A percentile compares a stretch with the other conserved stretches of the same genome.
Conservation (phyloP, 768 basidiomycete species). For the Suillus spraguei region DNA sequence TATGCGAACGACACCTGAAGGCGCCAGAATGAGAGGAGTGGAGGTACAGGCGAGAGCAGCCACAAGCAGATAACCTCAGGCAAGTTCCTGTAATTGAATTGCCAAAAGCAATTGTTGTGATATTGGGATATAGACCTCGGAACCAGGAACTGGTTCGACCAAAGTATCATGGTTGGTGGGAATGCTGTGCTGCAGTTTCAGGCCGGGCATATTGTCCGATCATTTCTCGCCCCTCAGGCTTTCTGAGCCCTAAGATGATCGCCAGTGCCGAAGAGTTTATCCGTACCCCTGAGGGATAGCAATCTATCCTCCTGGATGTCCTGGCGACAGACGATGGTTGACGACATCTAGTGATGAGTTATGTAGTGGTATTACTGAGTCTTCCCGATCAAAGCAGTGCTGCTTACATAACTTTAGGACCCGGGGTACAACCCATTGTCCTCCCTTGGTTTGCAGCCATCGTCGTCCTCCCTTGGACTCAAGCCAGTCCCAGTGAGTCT, state of each 20-base stretch:
- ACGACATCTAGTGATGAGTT: not conserved
- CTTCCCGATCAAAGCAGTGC: slow-evolving; percentile 3
- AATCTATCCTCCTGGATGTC: slow-evolving; percentile 8
- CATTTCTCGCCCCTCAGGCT: not conserved
- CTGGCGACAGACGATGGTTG: slow-evolving; percentile 3
- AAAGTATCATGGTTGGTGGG: not conserved
- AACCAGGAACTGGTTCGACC: not conserved
- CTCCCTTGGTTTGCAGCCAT: too few relatives aligned
- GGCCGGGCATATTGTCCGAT: not conserved
- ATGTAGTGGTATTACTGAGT: not conserved
- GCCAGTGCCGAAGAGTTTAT: too few relatives aligned
- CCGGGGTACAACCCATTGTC: too few relatives aligned
- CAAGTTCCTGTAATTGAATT: not conserved
- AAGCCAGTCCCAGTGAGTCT: too few relatives aligned
- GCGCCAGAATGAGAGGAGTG: too few relatives aligned
- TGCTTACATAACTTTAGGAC: not conserved
- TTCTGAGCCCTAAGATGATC: not conserved
- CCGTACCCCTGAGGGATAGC: not conserved
- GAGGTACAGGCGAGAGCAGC: too few relatives aligned
- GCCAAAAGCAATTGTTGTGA: not conserved
- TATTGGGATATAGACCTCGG: not conserved
- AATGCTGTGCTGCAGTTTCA: not conserved
- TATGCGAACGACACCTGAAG: too few relatives aligned
- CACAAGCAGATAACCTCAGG: too few relatives aligned
- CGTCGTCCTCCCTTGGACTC: too few relatives aligned